phyloP scores from a whole-genome alignment of 2,329 filamentous ascomycete species.

The Clonostachys rhizophaga region DNA sequence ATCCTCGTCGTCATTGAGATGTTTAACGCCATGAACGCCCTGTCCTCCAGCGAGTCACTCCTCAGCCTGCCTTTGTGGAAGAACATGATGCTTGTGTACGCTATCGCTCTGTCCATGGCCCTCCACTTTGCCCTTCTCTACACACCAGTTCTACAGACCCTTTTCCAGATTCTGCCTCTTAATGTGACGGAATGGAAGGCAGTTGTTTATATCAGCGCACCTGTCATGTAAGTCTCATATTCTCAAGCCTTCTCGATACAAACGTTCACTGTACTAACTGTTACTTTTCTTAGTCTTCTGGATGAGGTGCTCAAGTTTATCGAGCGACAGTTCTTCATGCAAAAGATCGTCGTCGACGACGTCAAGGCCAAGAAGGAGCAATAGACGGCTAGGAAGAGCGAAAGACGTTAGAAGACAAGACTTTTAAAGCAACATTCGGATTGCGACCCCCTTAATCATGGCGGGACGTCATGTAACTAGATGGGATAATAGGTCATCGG shows the following conservation, averaged over 20 bases:
- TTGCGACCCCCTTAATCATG: constrained; percentile 6
- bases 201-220: constrained; percentile 80
- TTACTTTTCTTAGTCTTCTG: constrained; percentile 51
- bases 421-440: constrained; percentile 1
- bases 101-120: constrained; percentile 87
- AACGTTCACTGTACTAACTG: no score
- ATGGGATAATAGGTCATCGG: constrained; percentile 3
- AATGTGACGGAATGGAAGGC: constrained; percentile 89
- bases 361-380: constrained; percentile 49
- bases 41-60: constrained; percentile 92
- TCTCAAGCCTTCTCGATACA: no score
- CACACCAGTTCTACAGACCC: constrained; percentile 76
- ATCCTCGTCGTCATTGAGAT: constrained; percentile 97
- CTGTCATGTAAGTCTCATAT: constrained; percentile 72
- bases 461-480: constrained; percentile 10
- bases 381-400: constrained; percentile 23
- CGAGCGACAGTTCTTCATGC: constrained; percentile 64
- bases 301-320: constrained; percentile 79
- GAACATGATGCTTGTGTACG: constrained; percentile 97
- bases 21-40: constrained; percentile 98
- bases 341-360: constrained; percentile 34
- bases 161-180: constrained; percentile 90
- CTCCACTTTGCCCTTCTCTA: constrained; percentile 94
- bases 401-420: constrained; percentile 6
- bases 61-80: constrained; percentile 94